Conservation (phyloP, 805 yeast species). For the Hanseniaspora opuntiae region DNA sequence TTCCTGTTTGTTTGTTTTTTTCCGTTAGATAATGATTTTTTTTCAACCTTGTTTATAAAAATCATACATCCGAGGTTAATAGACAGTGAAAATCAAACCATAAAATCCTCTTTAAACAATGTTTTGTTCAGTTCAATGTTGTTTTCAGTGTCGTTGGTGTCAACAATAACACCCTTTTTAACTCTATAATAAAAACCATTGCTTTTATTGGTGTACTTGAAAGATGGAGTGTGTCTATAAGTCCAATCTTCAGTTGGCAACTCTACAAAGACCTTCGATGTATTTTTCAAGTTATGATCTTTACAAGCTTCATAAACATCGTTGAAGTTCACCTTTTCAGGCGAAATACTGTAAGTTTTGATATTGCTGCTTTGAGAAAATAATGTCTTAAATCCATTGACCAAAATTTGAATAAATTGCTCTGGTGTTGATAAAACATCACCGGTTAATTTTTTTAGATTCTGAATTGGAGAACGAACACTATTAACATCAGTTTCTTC, state of each 20-base stretch:
- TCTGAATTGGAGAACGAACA: conserved; percentile 67
- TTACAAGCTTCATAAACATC: conserved; percentile 13
- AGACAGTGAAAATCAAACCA: neutral
- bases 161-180: conserved; percentile 33
- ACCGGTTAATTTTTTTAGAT: conserved; percentile 30
- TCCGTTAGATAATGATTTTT: no score
- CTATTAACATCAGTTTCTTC: conserved; percentile 49
- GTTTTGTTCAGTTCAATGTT: neutral
- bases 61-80: neutral
- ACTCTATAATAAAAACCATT: conserved; percentile 31
- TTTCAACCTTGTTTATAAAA: neutral
- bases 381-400: conserved; percentile 18
- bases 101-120: neutral
- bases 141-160: conserved; percentile 11
- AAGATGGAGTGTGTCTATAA: conserved; percentile 64
- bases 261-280: conserved; percentile 24
- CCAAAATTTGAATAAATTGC: conserved; percentile 22
- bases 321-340: conserved; percentile 28
- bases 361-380: conserved; percentile 17
- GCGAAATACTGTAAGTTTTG: conserved; percentile 23
- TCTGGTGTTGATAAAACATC: conserved; percentile 31
- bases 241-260: conserved; percentile 52
- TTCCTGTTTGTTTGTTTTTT: no score
- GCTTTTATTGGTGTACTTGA: conserved; percentile 37
- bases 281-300: conserved; percentile 25